Base-by-base conservation (phyloP, 2,329 filamentous ascomycete genomes). In the Monosporascus sp. region DNA sequence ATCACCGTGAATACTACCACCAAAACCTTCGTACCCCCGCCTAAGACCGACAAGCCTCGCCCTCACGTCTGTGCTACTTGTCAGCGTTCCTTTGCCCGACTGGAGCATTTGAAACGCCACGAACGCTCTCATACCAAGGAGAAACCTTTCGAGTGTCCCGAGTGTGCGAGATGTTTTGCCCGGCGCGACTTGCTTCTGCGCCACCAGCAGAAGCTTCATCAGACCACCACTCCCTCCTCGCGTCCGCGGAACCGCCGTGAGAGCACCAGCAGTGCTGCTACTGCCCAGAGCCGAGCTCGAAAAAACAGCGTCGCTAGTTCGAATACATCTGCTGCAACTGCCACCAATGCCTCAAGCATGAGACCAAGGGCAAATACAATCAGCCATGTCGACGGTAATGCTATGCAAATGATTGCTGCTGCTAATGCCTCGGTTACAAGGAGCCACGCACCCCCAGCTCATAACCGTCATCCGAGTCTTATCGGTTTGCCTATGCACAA, bases 131-230 rank as follows among this genome's bases (percentile, higher is more conserved):
- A 69, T 52, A 69, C 67, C 43, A 70, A 99, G 71, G 92, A 99
- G 75, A 99, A 99, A 77, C 94, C 94, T 1, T 99, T 99, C 65
- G 91, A 97, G 72, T 99, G 94, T 66, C 90, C 90, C 27, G 90
- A 97, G 71, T 99, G 94, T 72, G 82, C 90, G 38, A 79, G 94
- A 73, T 97, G 94, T 74, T 99, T 99, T 73, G 94, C 94, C 55
- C 85, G 94, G 56, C 85, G 94, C 60, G 94, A 99, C 72, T 74
- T 99, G 61, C 80, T 99, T 52, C 77, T 99, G 60, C 85, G 94
- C 55, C 94, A 99, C 73, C 94, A 99, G 79, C 94, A 99, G 78
- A 99, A 99, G 78, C 82, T 99, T 48, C 94, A 99, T 70, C 90
- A 96, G 79, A 90, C 90, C 25, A 89, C 90, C 14, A 91, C 91